Percentiles rank a stretch among this genome's conserved stretches.
Conservation (phyloP, 371 early-diverging fungal genomes). For the Choanephora cucurbitarum region DNA sequence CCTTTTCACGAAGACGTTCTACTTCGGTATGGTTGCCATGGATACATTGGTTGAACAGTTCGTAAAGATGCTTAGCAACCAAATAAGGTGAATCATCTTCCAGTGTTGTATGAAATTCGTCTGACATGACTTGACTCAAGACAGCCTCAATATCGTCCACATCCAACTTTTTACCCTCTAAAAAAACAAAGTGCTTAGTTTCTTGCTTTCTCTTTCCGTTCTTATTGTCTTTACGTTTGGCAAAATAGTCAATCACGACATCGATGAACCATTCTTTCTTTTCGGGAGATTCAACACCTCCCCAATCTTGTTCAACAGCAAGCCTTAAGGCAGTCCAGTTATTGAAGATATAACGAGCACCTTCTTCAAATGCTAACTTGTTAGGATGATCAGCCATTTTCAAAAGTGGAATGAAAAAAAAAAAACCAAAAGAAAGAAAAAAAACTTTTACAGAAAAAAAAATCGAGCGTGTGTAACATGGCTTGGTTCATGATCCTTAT, state of each 20-base stretch:
- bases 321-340: constrained; percentile 79
- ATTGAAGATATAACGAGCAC: constrained; percentile 54
- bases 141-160: constrained; percentile 66
- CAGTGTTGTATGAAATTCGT: constrained; percentile 65
- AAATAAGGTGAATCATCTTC: constrained; percentile 67
- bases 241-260: constrained; percentile 70
- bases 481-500: too few relatives aligned
- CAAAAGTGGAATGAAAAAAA: constrained; percentile 10
- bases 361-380: constrained; percentile 64
- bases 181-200: too few relatives aligned
- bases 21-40: constrained; percentile 56
- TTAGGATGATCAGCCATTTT: constrained; percentile 59
- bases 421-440: background rate
- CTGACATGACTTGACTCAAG: constrained; percentile 63
- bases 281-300: constrained; percentile 72
- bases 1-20: constrained; percentile 50
- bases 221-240: constrained; percentile 47
- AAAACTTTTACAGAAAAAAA: background rate
- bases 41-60: constrained; percentile 55
- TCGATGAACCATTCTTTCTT: constrained; percentile 80
- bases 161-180: constrained; percentile 65
- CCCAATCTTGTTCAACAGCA: constrained; percentile 82
- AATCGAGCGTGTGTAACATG: background rate
- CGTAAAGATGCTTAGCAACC: constrained; percentile 54
- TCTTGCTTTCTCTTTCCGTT: background rate